These are phyloP conservation scores for Alternaria sp. DNA, from an alignment of 2,329 filamentous ascomycete species.

Conservation along the genomic window DNA sequence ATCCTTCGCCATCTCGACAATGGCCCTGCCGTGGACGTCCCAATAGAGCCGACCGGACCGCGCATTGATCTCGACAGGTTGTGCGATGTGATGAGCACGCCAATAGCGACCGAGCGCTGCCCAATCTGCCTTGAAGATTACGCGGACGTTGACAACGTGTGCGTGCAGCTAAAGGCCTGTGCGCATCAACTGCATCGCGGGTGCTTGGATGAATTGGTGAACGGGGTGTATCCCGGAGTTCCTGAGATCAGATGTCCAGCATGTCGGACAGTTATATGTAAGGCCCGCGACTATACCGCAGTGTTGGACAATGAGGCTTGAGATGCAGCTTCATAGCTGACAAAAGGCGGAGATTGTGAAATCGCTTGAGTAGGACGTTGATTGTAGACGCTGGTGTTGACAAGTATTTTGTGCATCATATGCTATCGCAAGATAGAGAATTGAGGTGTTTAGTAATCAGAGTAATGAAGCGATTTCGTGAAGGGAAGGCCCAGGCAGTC, in stretches of 20 bases:
- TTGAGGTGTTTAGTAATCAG: too few relatives aligned
- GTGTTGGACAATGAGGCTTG: not conserved
- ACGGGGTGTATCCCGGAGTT: not conserved
- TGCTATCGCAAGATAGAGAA: too few relatives aligned
- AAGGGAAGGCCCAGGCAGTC: not conserved
- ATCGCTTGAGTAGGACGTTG: not conserved
- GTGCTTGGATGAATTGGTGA: not conserved
- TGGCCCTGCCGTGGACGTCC: not conserved
- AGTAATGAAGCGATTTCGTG: not conserved
- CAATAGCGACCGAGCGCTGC: not conserved
- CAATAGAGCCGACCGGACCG: not conserved
- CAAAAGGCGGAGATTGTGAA: not conserved
- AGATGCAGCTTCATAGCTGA: not conserved
- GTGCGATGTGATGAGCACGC: not conserved
- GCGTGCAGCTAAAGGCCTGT: not conserved
- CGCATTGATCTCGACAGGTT: not conserved
- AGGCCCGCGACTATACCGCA: not conserved
- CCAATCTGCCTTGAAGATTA: not conserved
- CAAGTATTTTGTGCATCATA: not conserved
- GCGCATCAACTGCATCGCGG: not conserved
- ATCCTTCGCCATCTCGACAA: not conserved
- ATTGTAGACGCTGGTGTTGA: not conserved
- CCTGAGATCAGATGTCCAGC: not conserved
- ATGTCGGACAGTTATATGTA: not conserved
- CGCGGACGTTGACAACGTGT: not conserved